Conservation (phyloP, 2,329 filamentous ascomycete species). For the Tolypocladium paradoxum region DNA sequence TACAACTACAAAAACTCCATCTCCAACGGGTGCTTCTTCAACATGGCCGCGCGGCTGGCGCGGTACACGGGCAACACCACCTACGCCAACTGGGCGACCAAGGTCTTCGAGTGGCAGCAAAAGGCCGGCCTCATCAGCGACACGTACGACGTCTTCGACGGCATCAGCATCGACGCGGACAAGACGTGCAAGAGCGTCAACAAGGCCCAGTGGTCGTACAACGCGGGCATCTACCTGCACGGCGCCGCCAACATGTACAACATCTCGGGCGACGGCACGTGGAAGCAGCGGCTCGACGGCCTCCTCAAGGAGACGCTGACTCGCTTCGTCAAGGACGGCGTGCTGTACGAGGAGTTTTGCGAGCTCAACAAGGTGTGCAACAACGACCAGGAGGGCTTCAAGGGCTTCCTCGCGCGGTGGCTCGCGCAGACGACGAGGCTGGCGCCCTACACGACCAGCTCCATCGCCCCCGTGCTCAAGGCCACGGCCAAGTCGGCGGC, state of each 20-base stretch:
- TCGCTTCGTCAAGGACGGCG: conserved; percentile 41
- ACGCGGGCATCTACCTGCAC: conserved; percentile 54
- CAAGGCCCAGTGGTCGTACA: conserved; percentile 57
- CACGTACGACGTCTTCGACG: conserved; percentile 45
- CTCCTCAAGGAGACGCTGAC: conserved; percentile 38
- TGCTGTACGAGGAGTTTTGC: conserved; percentile 59
- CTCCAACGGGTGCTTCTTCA: conserved; percentile 60
- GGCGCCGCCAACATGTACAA: conserved; percentile 53
- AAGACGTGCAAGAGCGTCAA: conserved; percentile 41
- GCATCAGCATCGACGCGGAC: conserved; percentile 24
- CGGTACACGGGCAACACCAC: conserved; percentile 70
- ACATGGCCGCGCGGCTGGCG: conserved; percentile 59
- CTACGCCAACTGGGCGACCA: conserved; percentile 66
- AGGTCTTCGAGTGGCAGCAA: conserved; percentile 56
- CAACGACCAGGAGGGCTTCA: conserved; percentile 64
- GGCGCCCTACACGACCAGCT: conserved; percentile 39
- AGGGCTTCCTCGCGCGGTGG: conserved; percentile 64
- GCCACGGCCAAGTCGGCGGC: conserved; percentile 43
- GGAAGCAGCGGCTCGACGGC: conserved; percentile 48
- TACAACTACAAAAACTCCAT: conserved; percentile 60
- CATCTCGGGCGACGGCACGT: conserved; percentile 39
- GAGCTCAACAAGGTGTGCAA: conserved; percentile 52
- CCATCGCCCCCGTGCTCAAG: conserved; percentile 39
- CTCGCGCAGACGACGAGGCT: conserved; percentile 43
- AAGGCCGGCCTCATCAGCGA: conserved; percentile 43